phyloP scores from a whole-genome alignment of 305 asterid species.

The Fraxinus sp. region DNA sequence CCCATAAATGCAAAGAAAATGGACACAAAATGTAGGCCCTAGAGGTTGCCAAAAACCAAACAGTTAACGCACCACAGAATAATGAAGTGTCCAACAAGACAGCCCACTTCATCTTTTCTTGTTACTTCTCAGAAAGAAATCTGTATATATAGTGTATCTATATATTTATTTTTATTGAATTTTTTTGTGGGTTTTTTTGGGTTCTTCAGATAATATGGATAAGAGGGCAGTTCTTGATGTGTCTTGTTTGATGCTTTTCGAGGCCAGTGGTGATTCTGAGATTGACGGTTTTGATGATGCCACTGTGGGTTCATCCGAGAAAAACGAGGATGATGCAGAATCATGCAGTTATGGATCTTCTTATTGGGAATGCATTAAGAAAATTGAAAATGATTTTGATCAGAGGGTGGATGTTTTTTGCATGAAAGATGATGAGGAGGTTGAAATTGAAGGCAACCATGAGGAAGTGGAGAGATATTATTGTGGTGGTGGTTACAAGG shows the following conservation, averaged over 20 bases:
- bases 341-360: slow-evolving; percentile 50
- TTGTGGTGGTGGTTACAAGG: slow-evolving; percentile 2
- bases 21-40: slow-evolving; percentile 19
- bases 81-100: slow-evolving; percentile 40
- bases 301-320: not conserved
- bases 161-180: not conserved
- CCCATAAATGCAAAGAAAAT: not conserved
- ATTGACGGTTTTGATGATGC: slow-evolving; percentile 15
- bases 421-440: slow-evolving; percentile 1
- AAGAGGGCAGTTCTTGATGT: slow-evolving; percentile 27
- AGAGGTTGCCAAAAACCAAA: slow-evolving; percentile 26
- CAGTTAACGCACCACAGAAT: slow-evolving; percentile 23
- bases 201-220: slow-evolving; percentile 17
- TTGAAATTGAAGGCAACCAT: not conserved
- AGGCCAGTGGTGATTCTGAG: slow-evolving; percentile 58
- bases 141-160: not conserved
- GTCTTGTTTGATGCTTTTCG: slow-evolving; percentile 42
- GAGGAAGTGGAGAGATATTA: slow-evolving; percentile 53
- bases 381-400: not conserved
- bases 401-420: not conserved
- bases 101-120: slow-evolving; percentile 33
- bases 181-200: not conserved
- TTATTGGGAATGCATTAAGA: not conserved
- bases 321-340: slow-evolving; percentile 57
- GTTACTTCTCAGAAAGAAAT: slow-evolving; percentile 9